Conservation (phyloP, 116 monocot genomes). For the Trichopus zeylanicus region DNA sequence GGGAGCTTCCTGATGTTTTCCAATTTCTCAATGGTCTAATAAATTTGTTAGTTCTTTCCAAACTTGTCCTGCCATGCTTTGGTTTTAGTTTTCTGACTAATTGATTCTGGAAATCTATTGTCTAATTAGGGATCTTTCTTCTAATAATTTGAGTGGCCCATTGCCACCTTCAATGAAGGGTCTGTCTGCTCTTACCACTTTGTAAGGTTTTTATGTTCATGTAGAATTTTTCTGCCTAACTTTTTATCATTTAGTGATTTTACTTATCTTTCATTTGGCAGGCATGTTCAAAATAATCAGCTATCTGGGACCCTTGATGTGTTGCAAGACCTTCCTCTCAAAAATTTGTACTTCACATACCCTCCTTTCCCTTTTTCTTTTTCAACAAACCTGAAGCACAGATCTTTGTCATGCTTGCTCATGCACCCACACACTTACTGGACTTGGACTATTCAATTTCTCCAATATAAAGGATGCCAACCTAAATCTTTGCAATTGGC, state of each 20-base stretch:
- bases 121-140: constrained; percentile 71
- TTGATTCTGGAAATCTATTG: neutral
- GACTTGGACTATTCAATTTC: too few relatives aligned
- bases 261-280: constrained; percentile 6
- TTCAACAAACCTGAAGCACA: too few relatives aligned
- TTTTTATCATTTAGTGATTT: neutral
- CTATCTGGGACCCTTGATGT: constrained; percentile 76
- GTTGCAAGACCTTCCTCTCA: constrained; percentile 81
- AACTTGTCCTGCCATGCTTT: neutral
- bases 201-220: constrained; percentile 30
- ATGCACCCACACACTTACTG: too few relatives aligned
- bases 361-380: neutral
- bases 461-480: too few relatives aligned
- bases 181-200: constrained; percentile 52
- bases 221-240: neutral
- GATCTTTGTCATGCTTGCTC: too few relatives aligned
- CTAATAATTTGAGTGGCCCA: constrained; percentile 71
- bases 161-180: constrained; percentile 69
- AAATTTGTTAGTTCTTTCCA: constrained; percentile 54
- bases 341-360: constrained; percentile 57
- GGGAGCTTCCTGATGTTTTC: constrained; percentile 82
- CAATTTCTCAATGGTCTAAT: constrained; percentile 50
- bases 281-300: constrained; percentile 84
- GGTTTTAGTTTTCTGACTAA: neutral
- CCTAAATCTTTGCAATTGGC: too few relatives aligned